phyloP scores from a whole-genome alignment of 2,329 filamentous ascomycete species.

The Penicillium sp. region DNA sequence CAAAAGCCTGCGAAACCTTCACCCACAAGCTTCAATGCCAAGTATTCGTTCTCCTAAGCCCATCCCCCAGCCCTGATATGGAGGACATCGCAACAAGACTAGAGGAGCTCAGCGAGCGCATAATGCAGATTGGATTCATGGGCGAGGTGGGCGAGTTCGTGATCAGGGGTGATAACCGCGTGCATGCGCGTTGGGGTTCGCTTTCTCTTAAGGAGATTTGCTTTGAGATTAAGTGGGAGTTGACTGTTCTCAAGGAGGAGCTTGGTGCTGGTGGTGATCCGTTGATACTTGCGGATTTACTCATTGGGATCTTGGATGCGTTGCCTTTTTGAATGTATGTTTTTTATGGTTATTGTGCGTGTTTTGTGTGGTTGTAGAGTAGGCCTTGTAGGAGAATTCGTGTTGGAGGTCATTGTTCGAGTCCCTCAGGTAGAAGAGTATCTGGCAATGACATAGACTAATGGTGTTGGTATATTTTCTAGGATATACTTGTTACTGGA shows the following conservation, averaged over 20 bases:
- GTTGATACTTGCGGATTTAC: background rate
- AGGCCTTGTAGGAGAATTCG: background rate
- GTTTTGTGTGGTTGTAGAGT: background rate
- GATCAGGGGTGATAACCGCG: background rate
- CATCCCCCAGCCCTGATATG: background rate
- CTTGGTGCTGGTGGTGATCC: background rate
- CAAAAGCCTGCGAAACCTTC: conserved; percentile 1
- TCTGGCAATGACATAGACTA: background rate
- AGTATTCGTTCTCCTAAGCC: background rate
- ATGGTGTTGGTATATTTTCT: background rate
- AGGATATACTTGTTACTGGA: background rate
- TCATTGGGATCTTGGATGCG: background rate
- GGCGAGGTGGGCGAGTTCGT: background rate
- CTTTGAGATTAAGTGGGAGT: background rate
- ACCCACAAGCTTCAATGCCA: conserved; percentile 3
- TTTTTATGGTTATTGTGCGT: background rate
- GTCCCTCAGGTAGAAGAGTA: no score
- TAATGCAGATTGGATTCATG: background rate
- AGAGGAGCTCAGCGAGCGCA: background rate
- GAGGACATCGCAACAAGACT: background rate
- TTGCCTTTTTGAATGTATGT: background rate
- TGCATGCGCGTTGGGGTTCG: background rate
- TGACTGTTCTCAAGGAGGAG: background rate
- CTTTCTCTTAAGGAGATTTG: conserved; percentile 2
- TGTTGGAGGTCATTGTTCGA: background rate